Conservation (phyloP, 164 flowering plant species). For the Tetracentron sinense region DNA sequence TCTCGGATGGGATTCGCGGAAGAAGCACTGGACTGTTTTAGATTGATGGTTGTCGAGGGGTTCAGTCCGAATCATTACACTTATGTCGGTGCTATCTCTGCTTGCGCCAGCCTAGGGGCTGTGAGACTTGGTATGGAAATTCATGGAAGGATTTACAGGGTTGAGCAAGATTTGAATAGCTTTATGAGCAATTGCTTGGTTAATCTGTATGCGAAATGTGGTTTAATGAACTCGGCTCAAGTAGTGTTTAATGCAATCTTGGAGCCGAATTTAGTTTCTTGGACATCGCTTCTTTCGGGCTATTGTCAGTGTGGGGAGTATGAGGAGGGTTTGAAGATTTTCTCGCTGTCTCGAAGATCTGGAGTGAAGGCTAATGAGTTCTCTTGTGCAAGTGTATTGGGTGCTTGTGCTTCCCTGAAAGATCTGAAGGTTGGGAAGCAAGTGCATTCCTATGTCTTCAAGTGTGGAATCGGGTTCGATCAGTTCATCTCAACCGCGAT, state of each 20-base stretch:
- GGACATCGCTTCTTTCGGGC: conserved; percentile 34
- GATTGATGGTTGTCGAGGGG: conserved; percentile 29
- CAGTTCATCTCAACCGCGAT: conserved; percentile 32
- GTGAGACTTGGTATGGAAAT: conserved; percentile 36
- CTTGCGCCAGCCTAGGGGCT: conserved; percentile 15
- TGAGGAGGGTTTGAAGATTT: conserved; percentile 31
- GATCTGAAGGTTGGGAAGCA: conserved; percentile 30
- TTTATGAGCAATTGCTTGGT: conserved; percentile 36
- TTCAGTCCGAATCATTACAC: conserved; percentile 31
- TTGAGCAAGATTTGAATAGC: conserved; percentile 19
- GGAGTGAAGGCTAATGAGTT: conserved; percentile 34
- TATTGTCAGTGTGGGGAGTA: conserved; percentile 31
- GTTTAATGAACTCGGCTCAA: conserved; percentile 22
- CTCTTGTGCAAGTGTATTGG: conserved; percentile 29
- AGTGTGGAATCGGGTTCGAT: conserved; percentile 31
- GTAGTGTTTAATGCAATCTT: conserved; percentile 30
- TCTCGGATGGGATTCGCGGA: conserved; percentile 6
- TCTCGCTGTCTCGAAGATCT: conserved; percentile 17
- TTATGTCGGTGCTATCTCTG: conserved; percentile 10
- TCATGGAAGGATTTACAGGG: conserved; percentile 36
- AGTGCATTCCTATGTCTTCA: conserved; percentile 28
- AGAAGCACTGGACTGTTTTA: conserved; percentile 11
- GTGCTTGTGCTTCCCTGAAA: conserved; percentile 33
- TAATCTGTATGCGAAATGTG: conserved; percentile 46
- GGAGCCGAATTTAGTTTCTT: conserved; percentile 29